phyloP scores from a whole-genome alignment of 2,329 filamentous ascomycete genomes.

The Trichoderma guizhouense region DNA sequence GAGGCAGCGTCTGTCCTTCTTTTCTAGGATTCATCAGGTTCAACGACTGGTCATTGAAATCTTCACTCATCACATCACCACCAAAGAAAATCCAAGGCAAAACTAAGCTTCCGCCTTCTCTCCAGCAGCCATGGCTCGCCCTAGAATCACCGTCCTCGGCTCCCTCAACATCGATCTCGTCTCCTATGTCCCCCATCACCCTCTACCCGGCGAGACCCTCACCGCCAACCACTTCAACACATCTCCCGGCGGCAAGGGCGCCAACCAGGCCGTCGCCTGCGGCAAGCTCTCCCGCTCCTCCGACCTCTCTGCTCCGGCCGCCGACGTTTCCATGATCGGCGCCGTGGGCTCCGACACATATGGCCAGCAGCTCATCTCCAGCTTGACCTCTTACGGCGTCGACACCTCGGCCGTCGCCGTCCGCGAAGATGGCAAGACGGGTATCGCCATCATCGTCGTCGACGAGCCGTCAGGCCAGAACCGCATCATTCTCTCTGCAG shows the following conservation, averaged over 20 bases:
- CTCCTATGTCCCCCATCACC: slow-evolving; percentile 79
- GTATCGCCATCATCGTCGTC: slow-evolving; percentile 72
- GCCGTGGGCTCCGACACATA: slow-evolving; percentile 70
- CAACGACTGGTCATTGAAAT: neutral
- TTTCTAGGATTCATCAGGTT: neutral
- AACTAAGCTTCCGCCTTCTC: neutral
- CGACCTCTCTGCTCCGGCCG: slow-evolving; percentile 33
- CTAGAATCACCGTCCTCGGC: slow-evolving; percentile 76
- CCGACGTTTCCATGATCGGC: slow-evolving; percentile 65
- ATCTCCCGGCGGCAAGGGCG: slow-evolving; percentile 87
- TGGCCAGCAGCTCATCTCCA: slow-evolving; percentile 55
- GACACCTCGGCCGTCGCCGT: slow-evolving; percentile 53
- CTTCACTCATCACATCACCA: neutral
- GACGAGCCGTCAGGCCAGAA: slow-evolving; percentile 72
- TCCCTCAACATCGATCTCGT: slow-evolving; percentile 95
- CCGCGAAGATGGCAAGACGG: slow-evolving; percentile 51
- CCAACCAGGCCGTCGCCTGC: slow-evolving; percentile 90
- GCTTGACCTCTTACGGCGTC: slow-evolving; percentile 60
- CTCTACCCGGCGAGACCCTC: slow-evolving; percentile 81
- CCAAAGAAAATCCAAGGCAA: no score
- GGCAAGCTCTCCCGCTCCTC: slow-evolving; percentile 68
- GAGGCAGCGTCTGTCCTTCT: neutral
- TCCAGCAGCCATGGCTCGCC: slow-evolving; percentile 28
- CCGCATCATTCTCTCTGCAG: slow-evolving; percentile 69
- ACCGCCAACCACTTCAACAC: slow-evolving; percentile 74